Evolutionary conservation across 306 rosid species (phyloP).

Genomic region (Crataegus laevigata): DNA sequence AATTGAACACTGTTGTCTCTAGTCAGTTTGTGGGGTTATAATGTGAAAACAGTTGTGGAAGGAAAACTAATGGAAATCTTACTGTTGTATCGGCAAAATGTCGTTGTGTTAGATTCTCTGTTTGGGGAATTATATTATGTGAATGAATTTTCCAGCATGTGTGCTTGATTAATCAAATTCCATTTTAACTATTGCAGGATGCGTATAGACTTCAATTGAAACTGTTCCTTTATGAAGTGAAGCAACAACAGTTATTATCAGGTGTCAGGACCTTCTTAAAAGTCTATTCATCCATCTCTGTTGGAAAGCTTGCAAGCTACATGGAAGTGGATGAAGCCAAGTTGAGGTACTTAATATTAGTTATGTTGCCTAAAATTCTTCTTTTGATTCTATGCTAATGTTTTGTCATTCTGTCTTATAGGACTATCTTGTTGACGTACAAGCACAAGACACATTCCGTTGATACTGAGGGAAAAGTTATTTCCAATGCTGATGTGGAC

Average conservation of each 20-base stretch:
- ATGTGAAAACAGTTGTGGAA: neutral
- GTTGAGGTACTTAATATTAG: conserved; percentile 46
- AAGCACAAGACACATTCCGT: conserved; percentile 96
- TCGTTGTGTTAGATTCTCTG: neutral
- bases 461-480: conserved; percentile 59
- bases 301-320: conserved; percentile 80
- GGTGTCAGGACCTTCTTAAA: conserved; percentile 86
- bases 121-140: neutral
- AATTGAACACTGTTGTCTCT: neutral
- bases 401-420: conserved; percentile 26
- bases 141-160: neutral
- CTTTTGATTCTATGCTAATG: neutral
- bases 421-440: conserved; percentile 88
- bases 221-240: conserved; percentile 89
- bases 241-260: conserved; percentile 86
- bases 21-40: neutral
- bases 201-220: conserved; percentile 97
- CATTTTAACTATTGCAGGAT: conserved; percentile 46
- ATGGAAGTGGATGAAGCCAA: conserved; percentile 97
- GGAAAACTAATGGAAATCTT: neutral
- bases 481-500: conserved; percentile 84
- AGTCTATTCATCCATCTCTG: conserved; percentile 77
- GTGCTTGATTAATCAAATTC: neutral
- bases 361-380: neutral
- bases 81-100: neutral